Evolutionary conservation across 116 monocot species (phyloP).

Genomic region (Papilionanthe hybrid): DNA sequence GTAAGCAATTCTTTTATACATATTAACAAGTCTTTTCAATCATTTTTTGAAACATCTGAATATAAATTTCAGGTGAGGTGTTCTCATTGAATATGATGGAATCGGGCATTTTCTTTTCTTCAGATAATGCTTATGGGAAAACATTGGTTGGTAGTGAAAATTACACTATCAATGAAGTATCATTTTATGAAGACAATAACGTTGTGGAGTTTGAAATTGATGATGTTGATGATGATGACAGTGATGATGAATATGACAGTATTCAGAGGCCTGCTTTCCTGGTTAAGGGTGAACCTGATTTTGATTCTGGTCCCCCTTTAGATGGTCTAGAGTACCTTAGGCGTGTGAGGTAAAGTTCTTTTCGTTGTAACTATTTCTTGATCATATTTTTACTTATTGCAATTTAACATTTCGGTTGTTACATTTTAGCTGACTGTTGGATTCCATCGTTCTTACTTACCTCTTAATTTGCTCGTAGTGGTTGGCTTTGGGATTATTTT

Average conservation of each 20-base stretch:
- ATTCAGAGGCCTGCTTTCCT: slow-evolving; percentile 75
- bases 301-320: slow-evolving; percentile 90
- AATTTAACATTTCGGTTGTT: not conserved
- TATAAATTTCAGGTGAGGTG: slow-evolving; percentile 28
- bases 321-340: slow-evolving; percentile 94
- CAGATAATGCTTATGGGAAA: slow-evolving; percentile 8
- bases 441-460: not conserved
- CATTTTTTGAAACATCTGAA: not conserved
- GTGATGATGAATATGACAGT: slow-evolving; percentile 52
- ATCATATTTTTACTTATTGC: not conserved
- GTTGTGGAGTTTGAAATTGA: slow-evolving; percentile 24
- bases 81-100: not conserved
- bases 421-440: not conserved
- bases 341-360: slow-evolving; percentile 73
- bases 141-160: slow-evolving; percentile 1
- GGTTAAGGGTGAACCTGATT: slow-evolving; percentile 92
- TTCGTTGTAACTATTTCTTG: not conserved
- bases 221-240: slow-evolving; percentile 56
- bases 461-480: too few species aligned
- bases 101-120: slow-evolving; percentile 1
- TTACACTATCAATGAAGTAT: slow-evolving; percentile 9
- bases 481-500: not conserved
- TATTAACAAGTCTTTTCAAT: not conserved
- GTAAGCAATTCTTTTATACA: not conserved
- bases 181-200: not conserved